Base-by-base conservation (phyloP, 2,329 filamentous ascomycete species). In the Tolypocladium inflatum region DNA sequence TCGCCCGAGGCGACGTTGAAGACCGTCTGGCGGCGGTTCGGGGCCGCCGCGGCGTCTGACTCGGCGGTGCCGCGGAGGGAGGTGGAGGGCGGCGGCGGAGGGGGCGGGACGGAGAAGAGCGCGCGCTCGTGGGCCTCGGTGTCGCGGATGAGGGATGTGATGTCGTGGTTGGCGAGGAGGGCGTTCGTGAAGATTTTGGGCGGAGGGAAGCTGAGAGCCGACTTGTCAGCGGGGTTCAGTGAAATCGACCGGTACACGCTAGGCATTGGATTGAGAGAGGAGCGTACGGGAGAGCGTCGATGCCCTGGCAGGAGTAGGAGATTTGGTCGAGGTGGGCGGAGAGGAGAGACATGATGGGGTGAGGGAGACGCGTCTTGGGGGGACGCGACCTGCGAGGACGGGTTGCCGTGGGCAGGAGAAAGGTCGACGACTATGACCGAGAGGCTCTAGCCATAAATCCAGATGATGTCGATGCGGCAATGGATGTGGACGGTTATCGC, bases 161-260 rank as follows among this genome's bases (percentile, higher is more conserved):
- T 97, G 72, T 99, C 94, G 72, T 92, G 87, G 64, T 86, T 86
- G 58, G 88, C 86, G 54, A 97, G 85, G 43, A 99, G 82, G 39
- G 94, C 91, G 71, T 96, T 97, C 64, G 92, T 94, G 76, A 97
- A 99, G 68, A 94, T 91, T 67, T 90, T 95, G n/a, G 93, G 90
- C 2, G 84, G 84, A 45, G 90, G 90, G 66, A 97, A 97, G 39
- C 91, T 95, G 56, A 61, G 54, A 61, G 30, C 4, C 5, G n/a
- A 55, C 43, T n/a, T 13, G 58, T 37, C 11, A 38, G 38, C 10
- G 30, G 21, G 11, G 23, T 8, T 11, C 19, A 26, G 19, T 2
- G 42, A 45, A 3, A n/a, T 50, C 26, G 13, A 67, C 83, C 19
- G 37, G 51, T 21, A 19, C 11, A 8, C 9, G 55, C 13, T 35